Base-by-base conservation (phyloP, 108 stramenopile species). In the Epithemia pelagica region DNA sequence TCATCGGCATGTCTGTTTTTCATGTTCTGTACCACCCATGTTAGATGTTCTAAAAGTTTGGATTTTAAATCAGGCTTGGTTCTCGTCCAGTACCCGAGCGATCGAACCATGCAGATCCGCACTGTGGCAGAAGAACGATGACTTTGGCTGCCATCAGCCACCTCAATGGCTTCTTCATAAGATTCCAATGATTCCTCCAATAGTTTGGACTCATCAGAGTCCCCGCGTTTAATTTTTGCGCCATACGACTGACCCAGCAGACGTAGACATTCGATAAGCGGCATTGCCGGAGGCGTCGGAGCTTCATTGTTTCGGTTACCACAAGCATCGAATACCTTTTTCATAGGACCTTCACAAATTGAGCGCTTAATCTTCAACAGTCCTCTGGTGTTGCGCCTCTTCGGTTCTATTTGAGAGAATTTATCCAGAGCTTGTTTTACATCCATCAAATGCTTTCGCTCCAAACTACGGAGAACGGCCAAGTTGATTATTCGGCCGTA, bases 301-400 rank as follows among this genome's bases (percentile, higher is more conserved):
- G 61, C 63, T 15, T 26, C 25, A 29, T 15, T 54, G 60, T 64
- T 28, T 32, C 54, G 33, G 18, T 64, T 60, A 10, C 37, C 56
- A 65, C 78, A 80, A 30, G 78, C 78, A 33, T 80, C 61, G 54
- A 54, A 70, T 18, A 80, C 78, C 37, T 66, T 65, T 46, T 62
- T 61, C 67, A 76, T 80, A 0, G 78, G 78, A 31, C 78, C 60
- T 2, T 55, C 0, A 28, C 28, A 30, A 52, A 77, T 68, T 2
- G 54, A 52, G 19, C 53, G 28, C 26, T 67, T 66, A 0, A 71
- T 18, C 26, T 56, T 20, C 32, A 46, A 46, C 5, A 46, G 37
- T 46, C 37, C 37, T 15, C 15, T 46, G 5, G 15, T 46, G 37
- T 46, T 3, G 32, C 56, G 37, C 66, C 27, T 62, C n/a, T 67